Evolutionary conservation across 768 basidiomycete species (phyloP).

Genomic region (Leccinum broughii): DNA sequence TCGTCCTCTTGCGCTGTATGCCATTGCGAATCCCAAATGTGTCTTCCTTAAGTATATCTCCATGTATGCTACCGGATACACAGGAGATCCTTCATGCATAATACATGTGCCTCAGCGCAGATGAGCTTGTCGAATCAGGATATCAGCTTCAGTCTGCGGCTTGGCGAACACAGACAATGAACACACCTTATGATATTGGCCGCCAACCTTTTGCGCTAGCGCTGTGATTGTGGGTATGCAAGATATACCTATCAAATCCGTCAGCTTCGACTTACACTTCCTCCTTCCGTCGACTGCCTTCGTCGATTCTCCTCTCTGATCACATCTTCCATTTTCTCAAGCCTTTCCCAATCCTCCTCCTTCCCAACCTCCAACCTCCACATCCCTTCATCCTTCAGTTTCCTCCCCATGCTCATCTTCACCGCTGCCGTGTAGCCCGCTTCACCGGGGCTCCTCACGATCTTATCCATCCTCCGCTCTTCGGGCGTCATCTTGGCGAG

Average conservation of each 20-base stretch:
- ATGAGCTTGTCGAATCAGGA: too few species aligned
- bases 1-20: too few species aligned
- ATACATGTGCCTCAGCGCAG: too few species aligned
- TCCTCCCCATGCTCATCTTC: conserved; percentile 57
- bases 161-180: too few species aligned
- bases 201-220: too few species aligned
- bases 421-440: conserved; percentile 71
- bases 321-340: conserved; percentile 29
- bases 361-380: conserved; percentile 38
- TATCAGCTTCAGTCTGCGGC: too few species aligned
- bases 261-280: neutral
- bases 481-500: conserved; percentile 51
- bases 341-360: conserved; percentile 23
- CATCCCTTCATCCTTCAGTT: conserved; percentile 37
- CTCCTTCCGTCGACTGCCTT: conserved; percentile 4
- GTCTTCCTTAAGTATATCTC: too few species aligned
- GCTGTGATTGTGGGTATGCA: neutral
- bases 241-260: conserved; percentile 6
- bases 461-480: conserved; percentile 48
- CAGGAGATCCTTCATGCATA: too few species aligned
- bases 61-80: too few species aligned
- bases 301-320: conserved; percentile 35
- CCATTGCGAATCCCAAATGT: too few species aligned
- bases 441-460: conserved; percentile 54
- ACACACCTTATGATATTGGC: too few species aligned